Conservation (phyloP, 331 rosid species). For the Cydonia oblonga region DNA sequence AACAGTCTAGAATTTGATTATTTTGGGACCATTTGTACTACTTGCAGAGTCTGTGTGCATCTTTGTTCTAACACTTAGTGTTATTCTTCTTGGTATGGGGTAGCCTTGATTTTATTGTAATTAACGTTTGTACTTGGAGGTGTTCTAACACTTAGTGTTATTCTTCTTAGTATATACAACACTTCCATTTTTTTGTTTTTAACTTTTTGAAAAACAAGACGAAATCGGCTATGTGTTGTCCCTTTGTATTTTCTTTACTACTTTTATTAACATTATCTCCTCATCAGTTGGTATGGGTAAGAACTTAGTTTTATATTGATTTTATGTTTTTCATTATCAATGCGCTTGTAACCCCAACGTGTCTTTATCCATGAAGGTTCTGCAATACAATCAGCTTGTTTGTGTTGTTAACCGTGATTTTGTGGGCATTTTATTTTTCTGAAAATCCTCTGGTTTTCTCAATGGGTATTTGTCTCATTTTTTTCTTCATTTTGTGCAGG, state of each 20-base stretch:
- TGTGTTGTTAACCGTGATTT: neutral
- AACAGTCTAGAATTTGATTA: neutral
- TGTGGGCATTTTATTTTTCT: neutral
- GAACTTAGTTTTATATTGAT: neutral
- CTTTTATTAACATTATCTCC: neutral
- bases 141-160: too few species aligned
- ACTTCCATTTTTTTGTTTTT: neutral
- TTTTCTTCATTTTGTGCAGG: conserved; percentile 38
- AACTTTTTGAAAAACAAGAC: neutral
- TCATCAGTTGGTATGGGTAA: neutral
- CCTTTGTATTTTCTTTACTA: neutral
- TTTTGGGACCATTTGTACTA: neutral
- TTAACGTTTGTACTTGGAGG: neutral
- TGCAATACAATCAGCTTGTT: neutral
- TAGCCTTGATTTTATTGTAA: neutral
- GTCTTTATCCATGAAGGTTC: neutral
- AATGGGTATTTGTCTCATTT: neutral
- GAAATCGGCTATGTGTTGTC: neutral
- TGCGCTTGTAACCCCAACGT: too few species aligned
- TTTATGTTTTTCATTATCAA: neutral
- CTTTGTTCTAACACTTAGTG: neutral
- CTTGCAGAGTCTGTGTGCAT: neutral
- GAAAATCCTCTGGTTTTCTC: neutral
- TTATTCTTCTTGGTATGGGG: neutral
- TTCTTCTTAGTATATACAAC: neutral